These are phyloP conservation scores for Salix viminalis DNA, from an alignment of 345 rosid species.

Conservation along the genomic window DNA sequence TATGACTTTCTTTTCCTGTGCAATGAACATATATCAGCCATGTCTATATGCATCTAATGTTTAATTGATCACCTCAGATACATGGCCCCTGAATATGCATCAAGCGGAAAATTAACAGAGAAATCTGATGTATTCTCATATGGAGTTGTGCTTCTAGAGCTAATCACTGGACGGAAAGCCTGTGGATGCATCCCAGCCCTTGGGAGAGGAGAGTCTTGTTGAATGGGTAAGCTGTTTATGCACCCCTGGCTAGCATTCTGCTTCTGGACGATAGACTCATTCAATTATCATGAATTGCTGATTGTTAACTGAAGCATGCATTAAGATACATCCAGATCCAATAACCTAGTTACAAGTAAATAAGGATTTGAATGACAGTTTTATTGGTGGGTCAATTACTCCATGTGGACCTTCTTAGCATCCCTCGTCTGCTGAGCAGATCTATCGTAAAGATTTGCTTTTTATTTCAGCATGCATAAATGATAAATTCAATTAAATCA, in stretches of 20 bases:
- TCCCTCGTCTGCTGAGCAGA: background rate
- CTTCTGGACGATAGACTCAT: background rate
- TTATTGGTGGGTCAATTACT: background rate
- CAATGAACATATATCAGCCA: background rate
- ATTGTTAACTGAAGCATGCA: background rate
- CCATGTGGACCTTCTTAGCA: background rate
- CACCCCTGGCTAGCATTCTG: background rate
- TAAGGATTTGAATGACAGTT: background rate
- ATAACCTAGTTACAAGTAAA: background rate
- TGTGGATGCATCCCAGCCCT: conserved; percentile 80
- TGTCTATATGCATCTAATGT: conserved; percentile 5
- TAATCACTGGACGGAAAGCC: conserved; percentile 94
- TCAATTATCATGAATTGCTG: background rate
- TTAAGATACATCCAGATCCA: background rate
- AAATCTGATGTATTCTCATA: conserved; percentile 92
- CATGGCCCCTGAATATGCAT: conserved; percentile 98
- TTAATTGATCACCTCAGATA: conserved; percentile 48
- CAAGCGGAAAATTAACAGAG: conserved; percentile 91
- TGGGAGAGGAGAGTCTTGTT: conserved; percentile 95
- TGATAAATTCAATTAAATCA: conserved; percentile 1
- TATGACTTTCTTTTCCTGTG: background rate
- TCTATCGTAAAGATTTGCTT: background rate
- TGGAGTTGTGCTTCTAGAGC: conserved; percentile 93
- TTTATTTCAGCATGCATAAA: conserved; percentile 3
- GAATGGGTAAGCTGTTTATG: conserved; percentile 64